Evolutionary conservation across 2,329 filamentous ascomycete species (phyloP).

Genomic region (Botrytis aclada): DNA sequence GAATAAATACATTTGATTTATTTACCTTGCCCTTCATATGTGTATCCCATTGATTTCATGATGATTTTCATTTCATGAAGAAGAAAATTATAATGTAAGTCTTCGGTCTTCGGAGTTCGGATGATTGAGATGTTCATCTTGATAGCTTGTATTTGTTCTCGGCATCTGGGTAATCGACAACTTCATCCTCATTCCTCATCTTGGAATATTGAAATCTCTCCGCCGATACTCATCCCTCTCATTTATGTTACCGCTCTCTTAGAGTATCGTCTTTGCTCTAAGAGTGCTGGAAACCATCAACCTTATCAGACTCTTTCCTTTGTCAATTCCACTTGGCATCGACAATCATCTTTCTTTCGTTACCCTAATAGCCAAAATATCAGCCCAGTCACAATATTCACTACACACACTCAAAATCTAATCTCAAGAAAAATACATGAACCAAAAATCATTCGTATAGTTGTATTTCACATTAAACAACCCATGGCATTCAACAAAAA

Average conservation of each 20-base stretch:
- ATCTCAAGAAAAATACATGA: neutral
- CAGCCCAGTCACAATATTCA: neutral
- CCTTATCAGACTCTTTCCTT: neutral
- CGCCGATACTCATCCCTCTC: neutral
- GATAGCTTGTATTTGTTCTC: neutral
- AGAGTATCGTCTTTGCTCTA: neutral
- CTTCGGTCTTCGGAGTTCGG: neutral
- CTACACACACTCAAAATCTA: neutral
- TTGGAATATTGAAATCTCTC: neutral
- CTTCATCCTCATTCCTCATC: fast-evolving
- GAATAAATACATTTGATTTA: neutral
- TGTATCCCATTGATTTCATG: neutral
- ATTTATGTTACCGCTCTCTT: neutral
- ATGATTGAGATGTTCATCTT: neutral
- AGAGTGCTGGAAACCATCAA: neutral
- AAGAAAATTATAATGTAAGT: neutral
- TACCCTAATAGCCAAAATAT: neutral
- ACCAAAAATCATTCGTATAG: neutral
- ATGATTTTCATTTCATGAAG: too few species aligned
- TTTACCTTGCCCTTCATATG: too few species aligned
- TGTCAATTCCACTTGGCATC: neutral
- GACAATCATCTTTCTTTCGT: neutral
- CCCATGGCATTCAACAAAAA: neutral
- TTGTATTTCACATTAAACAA: neutral
- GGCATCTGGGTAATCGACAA: neutral